These are phyloP conservation scores for Lepraria neglecta DNA, from an alignment of 495 filamentous ascomycete species.

Conservation along the genomic window DNA sequence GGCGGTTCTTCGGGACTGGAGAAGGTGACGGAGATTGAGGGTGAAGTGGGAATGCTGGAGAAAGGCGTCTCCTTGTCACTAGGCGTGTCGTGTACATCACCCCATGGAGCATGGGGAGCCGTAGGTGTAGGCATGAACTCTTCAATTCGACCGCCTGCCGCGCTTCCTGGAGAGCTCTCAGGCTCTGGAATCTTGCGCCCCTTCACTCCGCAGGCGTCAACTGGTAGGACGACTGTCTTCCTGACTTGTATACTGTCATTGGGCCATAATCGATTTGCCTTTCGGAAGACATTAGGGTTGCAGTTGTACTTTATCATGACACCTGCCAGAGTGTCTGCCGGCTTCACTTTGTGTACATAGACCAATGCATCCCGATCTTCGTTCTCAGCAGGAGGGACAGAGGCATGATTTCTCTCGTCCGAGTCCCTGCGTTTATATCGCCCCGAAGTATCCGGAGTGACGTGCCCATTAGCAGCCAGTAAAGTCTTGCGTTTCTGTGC, in stretches of 20 bases:
- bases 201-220: conserved; percentile 82
- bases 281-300: conserved; percentile 67
- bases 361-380: conserved; percentile 68
- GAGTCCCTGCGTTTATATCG: conserved; percentile 57
- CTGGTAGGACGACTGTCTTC: conserved; percentile 74
- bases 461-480: conserved; percentile 47
- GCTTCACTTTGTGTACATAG: conserved; percentile 81
- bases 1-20: conserved; percentile 40
- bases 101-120: conserved; percentile 18
- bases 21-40: conserved; percentile 25
- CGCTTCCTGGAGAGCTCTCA: conserved; percentile 33
- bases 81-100: conserved; percentile 33
- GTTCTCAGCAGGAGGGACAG: conserved; percentile 32
- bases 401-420: conserved; percentile 41
- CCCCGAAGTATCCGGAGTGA: conserved; percentile 39
- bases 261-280: conserved; percentile 90
- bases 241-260: conserved; percentile 81
- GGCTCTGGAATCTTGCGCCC: conserved; percentile 48
- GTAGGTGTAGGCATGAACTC: conserved; percentile 23
- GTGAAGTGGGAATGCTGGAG: conserved; percentile 38
- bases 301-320: conserved; percentile 87
- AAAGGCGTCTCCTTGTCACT: conserved; percentile 32
- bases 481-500: conserved; percentile 59
- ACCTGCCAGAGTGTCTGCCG: conserved; percentile 78
- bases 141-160: conserved; percentile 29